phyloP scores from a whole-genome alignment of 1,284 basidiomycete species.

The Trichosporon inkin region DNA sequence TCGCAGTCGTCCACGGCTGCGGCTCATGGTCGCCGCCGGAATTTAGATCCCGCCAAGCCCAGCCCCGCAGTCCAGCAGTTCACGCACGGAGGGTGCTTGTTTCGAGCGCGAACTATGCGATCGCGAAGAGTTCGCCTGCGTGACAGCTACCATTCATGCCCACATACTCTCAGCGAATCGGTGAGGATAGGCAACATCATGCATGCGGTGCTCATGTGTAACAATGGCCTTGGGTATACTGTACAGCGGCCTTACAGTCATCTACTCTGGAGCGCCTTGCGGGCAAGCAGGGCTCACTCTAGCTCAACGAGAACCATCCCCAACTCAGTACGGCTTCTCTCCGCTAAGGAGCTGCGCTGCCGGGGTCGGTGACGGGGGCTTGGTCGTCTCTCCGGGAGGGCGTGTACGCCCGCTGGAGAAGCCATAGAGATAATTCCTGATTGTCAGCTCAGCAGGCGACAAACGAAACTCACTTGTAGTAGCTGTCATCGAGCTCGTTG shows the following conservation, averaged over 20 bases:
- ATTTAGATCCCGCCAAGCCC: too few relatives aligned
- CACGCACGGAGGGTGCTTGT: too few relatives aligned
- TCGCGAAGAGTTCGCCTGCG: too few relatives aligned
- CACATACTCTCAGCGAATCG: too few relatives aligned
- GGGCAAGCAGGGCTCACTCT: background rate
- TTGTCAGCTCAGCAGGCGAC: slow-evolving; percentile 7
- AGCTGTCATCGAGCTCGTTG: slow-evolving; percentile 70
- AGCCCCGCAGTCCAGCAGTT: too few relatives aligned
- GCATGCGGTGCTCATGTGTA: slow-evolving; percentile 13
- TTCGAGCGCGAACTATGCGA: too few relatives aligned
- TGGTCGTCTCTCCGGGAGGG: slow-evolving; percentile 19
- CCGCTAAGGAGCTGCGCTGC: slow-evolving; percentile 23
- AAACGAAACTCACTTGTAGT: slow-evolving; percentile 46
- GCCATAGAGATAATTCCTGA: slow-evolving; percentile 48
- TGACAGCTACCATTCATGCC: too few relatives aligned
- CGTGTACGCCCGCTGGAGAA: slow-evolving; percentile 30
- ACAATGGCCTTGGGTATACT: slow-evolving; percentile 9
- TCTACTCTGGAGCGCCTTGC: slow-evolving; percentile 1
- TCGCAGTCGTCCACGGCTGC: too few relatives aligned
- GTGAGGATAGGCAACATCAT: slow-evolving; percentile 8
- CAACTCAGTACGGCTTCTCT: slow-evolving; percentile 22
- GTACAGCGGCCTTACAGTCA: slow-evolving; percentile 6
- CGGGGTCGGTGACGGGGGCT: slow-evolving; percentile 25
- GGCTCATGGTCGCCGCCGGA: too few relatives aligned
- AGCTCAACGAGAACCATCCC: background rate